phyloP scores from a whole-genome alignment of 192 early-diverging fungal genomes.

The Coemansia sp. region DNA sequence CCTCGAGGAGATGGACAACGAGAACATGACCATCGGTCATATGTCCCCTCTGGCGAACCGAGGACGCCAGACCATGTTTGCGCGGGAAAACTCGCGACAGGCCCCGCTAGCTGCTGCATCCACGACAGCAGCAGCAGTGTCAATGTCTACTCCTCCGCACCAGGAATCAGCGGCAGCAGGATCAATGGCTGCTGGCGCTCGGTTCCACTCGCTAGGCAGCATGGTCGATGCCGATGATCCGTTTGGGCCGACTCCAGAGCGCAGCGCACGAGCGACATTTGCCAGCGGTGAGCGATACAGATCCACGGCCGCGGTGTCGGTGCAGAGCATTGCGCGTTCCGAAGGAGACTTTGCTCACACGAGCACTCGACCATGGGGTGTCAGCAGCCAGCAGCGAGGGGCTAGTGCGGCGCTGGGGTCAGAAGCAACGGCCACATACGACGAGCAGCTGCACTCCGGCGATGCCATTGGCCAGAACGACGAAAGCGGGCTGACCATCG shows the following conservation, averaged over 20 bases:
- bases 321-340: conserved; percentile 4
- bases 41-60: conserved; percentile 48
- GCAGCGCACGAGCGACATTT: background rate
- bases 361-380: background rate
- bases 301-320: conserved; percentile 13
- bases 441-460: conserved; percentile 1
- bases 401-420: conserved; percentile 18
- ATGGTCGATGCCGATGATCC: conserved; percentile 35
- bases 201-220: conserved; percentile 29
- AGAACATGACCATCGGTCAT: conserved; percentile 53
- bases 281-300: background rate
- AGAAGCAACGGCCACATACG: conserved; percentile 38
- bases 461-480: conserved; percentile 24
- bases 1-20: conserved; percentile 29
- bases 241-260: conserved; percentile 40
- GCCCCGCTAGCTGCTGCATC: too few species aligned
- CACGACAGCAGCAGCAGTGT: too few species aligned
- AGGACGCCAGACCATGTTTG: conserved; percentile 6
- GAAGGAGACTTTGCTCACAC: background rate
- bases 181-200: conserved; percentile 15
- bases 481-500: conserved; percentile 29
- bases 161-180: too few species aligned
- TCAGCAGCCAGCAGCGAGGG: background rate
- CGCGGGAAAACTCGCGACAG: background rate
- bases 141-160: too few species aligned